Evolutionary conservation across 2,329 filamentous ascomycete species (phyloP), one percentile per base, ranked within the genome.

Genomic region (Sporothrix euskadiensis): DNA sequence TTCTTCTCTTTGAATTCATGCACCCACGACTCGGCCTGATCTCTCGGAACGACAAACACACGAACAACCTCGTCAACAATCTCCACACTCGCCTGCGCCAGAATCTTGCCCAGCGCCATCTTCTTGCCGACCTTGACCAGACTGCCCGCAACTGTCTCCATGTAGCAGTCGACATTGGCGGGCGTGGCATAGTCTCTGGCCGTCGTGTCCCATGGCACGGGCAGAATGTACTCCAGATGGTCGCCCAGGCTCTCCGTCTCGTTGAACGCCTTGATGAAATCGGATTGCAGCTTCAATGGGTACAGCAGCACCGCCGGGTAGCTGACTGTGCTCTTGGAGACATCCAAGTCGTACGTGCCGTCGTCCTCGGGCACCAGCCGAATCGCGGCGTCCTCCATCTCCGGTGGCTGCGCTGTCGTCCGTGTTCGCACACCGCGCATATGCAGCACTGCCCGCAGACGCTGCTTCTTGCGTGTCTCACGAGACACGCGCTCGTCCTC

Each of bases 61-160:
- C 86, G 90, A 32, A 98, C 88, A 75, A 98, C 83, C 41, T 93
- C 92, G 82, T 99, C 95, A 65, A 97, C 90, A 10, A 99, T 87
- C 83, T 97, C 94, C 7, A 97, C 89, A 79, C 92, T 94, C 7
- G 92, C 94, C 9, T 74, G 69, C 1, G 85, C 85, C 75, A 98
- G 82, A 41, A 95, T 88, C 83, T 94, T 92, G 69, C 94, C 82
- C 77, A 98, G 81, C 26, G 89, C 85, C 76, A 96, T 86, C 80
- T 95, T 96, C 87, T 93, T 94, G 66, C 96, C 95, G 30, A 94
- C 90, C 84, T 97, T 98, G 78, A 97, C 89, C 78, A 99, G 81
- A 0, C 94, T 94, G 0, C 94, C 94, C 0, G 85, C 84, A 4
- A 83, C 83, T 0, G 94, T 98, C 84, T 98, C 94, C 85, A 97